Percentiles rank a stretch among this genome's conserved stretches.
phyloP scores from a whole-genome alignment of 495 filamentous ascomycete species.

The Penicillium longicatenatum region DNA sequence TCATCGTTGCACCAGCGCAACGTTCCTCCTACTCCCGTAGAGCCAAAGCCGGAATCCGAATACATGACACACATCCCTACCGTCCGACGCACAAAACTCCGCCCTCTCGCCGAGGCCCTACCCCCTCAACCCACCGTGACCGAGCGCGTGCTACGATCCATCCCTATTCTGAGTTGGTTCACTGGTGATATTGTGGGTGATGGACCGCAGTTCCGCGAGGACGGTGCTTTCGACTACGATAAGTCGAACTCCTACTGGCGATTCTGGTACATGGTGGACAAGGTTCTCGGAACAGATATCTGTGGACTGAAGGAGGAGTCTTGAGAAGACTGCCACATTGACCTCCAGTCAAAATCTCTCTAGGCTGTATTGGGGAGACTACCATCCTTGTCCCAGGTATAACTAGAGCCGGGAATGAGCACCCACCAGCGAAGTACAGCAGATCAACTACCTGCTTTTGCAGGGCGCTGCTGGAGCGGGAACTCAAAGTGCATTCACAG shows the following conservation, averaged over 20 bases:
- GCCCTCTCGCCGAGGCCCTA: constrained; percentile 59
- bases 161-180: constrained; percentile 69
- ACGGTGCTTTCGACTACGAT: constrained; percentile 77
- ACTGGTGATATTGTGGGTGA: constrained; percentile 79
- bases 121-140: constrained; percentile 61
- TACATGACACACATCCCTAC: constrained; percentile 55
- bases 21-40: constrained; percentile 21
- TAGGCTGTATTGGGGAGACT: not conserved
- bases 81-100: constrained; percentile 54
- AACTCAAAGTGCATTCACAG: constrained; percentile 15
- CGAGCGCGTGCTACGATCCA: constrained; percentile 60
- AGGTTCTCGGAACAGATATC: constrained; percentile 47
- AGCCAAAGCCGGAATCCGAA: constrained; percentile 43
- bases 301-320: constrained; percentile 55
- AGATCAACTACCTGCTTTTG: too few relatives aligned
- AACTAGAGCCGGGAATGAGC: not conserved
- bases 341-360: not conserved
- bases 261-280: constrained; percentile 53
- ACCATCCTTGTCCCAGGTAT: not conserved
- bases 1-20: constrained; percentile 38
- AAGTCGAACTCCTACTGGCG: constrained; percentile 79
- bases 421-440: too few relatives aligned
- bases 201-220: constrained; percentile 72
- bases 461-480: not conserved
- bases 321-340: constrained; percentile 9